Evolutionary conservation across 169 alveolate genomes (phyloP), one percentile per base, ranked within the genome.

Genomic region (Babesia sp.): DNA sequence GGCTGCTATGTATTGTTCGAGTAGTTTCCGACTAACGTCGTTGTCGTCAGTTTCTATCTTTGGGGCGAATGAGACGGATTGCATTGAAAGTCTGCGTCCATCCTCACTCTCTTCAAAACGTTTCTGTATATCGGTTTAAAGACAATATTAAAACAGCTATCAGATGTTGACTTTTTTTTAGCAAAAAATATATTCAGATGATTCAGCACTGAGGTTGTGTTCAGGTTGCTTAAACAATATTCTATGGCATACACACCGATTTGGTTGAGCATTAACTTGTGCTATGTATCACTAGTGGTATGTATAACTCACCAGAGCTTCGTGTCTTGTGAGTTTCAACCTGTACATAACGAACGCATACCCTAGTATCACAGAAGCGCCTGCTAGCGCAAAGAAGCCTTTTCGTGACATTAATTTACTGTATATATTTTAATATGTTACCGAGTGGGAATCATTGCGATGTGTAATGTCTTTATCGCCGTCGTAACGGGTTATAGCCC

Each of bases 51-150:
- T 31, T n/a, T 78, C 61, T 20, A 78, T 70, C 22, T 78, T 78
- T 33, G 86, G 86, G 28, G 86, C 86, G 45, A 78, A 68, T 20
- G 71, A 60, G 33, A 68, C 51, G 9, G 82, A 67, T 14, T 78
- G 55, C 42, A 78, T 14, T 11, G 69, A 16, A 20, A 78, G 53
- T 51, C 36, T 36, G 46, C 77, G 71, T 9, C 86, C 86, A 44
- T 56, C 82, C 36, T 78, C 86, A 41, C 57, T 60, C 29, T 54
- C 39, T 12, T 67, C 71, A 67, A 78, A 78, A 5, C 86, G 61
- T 26, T 67, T 69, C 86, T 78, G 67, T 22, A 55, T n/a, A n/a
- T n/a, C n/a, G n/a, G n/a, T 48, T 18, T 18, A 18, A 20, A 20
- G 7, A 6, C 12, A 48, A 48, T 48, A 48, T 18, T 48, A 20